Percentiles rank a stretch among this genome's conserved stretches.
Evolutionary conservation across 306 rosid genomes (phyloP).

Genomic region (Trichosanthes cucumerina): DNA sequence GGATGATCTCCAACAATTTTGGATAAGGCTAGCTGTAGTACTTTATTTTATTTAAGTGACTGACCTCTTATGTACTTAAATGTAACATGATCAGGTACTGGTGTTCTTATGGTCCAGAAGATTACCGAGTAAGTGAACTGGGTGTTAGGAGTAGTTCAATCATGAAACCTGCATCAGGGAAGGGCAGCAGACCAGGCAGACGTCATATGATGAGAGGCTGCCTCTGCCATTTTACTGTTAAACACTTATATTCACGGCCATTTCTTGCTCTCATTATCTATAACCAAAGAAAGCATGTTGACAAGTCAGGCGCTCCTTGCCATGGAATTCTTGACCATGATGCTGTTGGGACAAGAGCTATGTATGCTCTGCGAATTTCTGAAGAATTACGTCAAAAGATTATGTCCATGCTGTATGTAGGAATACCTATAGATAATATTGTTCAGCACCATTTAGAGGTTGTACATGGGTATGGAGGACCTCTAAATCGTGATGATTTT

Average conservation of each 20-base stretch:
- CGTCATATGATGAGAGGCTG: slow-evolving; percentile 90
- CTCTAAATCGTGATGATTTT: slow-evolving; percentile 66
- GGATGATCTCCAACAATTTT: not conserved
- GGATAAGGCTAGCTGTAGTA: not conserved
- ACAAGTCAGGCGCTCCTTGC: slow-evolving; percentile 65
- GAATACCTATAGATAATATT: slow-evolving; percentile 54
- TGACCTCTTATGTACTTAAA: not conserved
- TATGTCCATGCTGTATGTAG: slow-evolving; percentile 60
- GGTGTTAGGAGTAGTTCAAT: slow-evolving; percentile 28
- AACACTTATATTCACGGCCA: slow-evolving; percentile 56
- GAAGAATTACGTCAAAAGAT: slow-evolving; percentile 76
- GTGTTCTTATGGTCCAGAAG: slow-evolving; percentile 94
- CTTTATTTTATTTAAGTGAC: not conserved
- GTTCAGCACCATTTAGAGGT: slow-evolving; percentile 54
- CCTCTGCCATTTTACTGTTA: slow-evolving; percentile 72
- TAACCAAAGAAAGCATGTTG: slow-evolving; percentile 63
- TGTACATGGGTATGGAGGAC: slow-evolving; percentile 62
- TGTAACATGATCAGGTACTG: slow-evolving; percentile 16
- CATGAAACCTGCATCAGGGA: slow-evolving; percentile 59
- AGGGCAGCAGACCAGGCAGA: slow-evolving; percentile 81
- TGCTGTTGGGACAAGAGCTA: slow-evolving; percentile 80
- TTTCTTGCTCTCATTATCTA: slow-evolving; percentile 54
- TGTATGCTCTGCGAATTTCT: slow-evolving; percentile 77
- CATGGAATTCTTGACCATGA: slow-evolving; percentile 63
- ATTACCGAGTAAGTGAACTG: slow-evolving; percentile 45